Evolutionary conservation across 2,329 filamentous ascomycete genomes (phyloP), one percentile per base, ranked within the genome.

Genomic region (Pseudodiploospora longispora): DNA sequence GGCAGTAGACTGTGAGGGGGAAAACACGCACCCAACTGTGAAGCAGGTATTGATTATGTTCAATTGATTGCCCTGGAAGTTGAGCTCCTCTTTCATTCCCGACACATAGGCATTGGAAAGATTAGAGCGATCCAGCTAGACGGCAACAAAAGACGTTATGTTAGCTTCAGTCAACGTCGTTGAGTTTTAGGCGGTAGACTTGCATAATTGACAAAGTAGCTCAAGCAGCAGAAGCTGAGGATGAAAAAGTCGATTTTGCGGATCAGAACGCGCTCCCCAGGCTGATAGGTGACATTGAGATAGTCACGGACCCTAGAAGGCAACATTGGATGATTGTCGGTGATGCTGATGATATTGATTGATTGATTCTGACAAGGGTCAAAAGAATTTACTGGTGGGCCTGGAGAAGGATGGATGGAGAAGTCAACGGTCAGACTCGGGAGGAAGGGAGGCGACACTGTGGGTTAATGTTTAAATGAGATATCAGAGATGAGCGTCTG

Each of bases 191-290:
- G n/a, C 28, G 10, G 5, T 27, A 6, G 8, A 50, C 70, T 32
- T 52, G 74, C 71, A 49, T 76, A 76, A 53, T 76, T 76, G 52
- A 72, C 63, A 44, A 77, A 71, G 53, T 76, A 78, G 51, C 68
- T 72, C 40, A 82, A 55, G 54, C 78, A 82, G 59, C 78, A 82
- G 54, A 82, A 82, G 0, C 74, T 78, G 37, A 82, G 59, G 52
- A 82, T 81, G 61, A 81, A 82, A 53, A 80, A 81, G 55, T 82
- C 78, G 39, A 80, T 75, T 62, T 78, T 80, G 35, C 66, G 69
- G 5, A 82, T 62, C 30, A 81, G 59, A 47, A 64, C 66, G 30
- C 62, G 59, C 55, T 71, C 68, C 3, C 62, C 64, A 0, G 65
- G 63, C 28, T 58, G 56, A 36, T 66, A 62, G 10, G 61, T 52